A percentile compares a stretch with the other conserved stretches of the same genome.
phyloP scores from a whole-genome alignment of 257 asterid genomes.

The Jacaranda mimosifolia region DNA sequence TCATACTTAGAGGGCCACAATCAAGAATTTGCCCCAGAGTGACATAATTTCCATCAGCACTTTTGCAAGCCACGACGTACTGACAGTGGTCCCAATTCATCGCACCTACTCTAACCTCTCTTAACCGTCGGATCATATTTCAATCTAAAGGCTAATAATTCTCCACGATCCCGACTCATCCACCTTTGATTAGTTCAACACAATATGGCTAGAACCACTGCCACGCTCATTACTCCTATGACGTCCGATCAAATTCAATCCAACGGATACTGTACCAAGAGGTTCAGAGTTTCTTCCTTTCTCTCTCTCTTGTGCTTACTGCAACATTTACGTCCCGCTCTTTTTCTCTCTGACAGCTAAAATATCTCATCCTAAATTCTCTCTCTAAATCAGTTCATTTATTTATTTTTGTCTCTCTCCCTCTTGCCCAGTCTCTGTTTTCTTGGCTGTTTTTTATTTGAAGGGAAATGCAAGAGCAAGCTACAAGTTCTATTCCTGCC shows the following conservation, averaged over 20 bases:
- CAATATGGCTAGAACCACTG: conserved; percentile 69
- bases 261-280: conserved; percentile 49
- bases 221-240: conserved; percentile 56
- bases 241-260: conserved; percentile 63
- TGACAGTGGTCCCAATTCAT: conserved; percentile 37
- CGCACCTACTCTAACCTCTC: conserved; percentile 40
- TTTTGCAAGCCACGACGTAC: not conserved
- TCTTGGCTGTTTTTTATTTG: conserved; percentile 8
- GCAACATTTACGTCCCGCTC: conserved; percentile 72
- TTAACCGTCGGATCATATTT: conserved; percentile 41
- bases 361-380: conserved; percentile 35
- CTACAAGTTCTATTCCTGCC: conserved; percentile 82
- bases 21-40: not conserved
- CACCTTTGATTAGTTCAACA: conserved; percentile 74
- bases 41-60: not conserved
- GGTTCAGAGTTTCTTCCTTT: conserved; percentile 14
- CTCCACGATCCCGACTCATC: conserved; percentile 57
- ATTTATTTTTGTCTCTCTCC: not conserved
- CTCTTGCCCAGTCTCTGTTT: conserved; percentile 4
- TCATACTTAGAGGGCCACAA: not conserved
- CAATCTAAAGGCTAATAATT: conserved; percentile 36
- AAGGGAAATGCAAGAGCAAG: conserved; percentile 86
- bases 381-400: conserved; percentile 22
- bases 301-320: conserved; percentile 31
- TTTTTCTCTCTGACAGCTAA: conserved; percentile 51